A percentile compares a stretch with the other conserved stretches of the same genome.
Conservation (phyloP, 768 basidiomycete genomes). For the Trametes gibbosa region DNA sequence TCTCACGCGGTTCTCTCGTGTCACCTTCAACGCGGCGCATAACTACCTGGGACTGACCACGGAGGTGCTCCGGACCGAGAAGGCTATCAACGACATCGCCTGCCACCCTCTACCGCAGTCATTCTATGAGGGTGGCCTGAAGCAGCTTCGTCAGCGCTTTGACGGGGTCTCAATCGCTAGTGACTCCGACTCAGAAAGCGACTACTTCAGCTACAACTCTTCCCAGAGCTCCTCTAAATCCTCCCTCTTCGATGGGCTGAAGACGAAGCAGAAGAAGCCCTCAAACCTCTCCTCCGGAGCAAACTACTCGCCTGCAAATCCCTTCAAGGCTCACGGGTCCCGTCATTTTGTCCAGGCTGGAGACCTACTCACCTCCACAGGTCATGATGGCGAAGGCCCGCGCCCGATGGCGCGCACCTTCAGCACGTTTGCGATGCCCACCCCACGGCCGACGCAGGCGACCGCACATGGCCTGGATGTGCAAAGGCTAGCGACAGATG, state of each 20-base stretch:
- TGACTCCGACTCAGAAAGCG: slow-evolving; percentile 47
- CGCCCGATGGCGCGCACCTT: slow-evolving; percentile 22
- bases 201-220: slow-evolving; percentile 47
- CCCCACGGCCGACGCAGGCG: slow-evolving; percentile 17
- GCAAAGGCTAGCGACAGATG: slow-evolving; percentile 47
- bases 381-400: slow-evolving; percentile 44
- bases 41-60: slow-evolving; percentile 92
- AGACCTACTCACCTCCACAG: slow-evolving; percentile 65
- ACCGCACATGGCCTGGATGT: slow-evolving; percentile 1
- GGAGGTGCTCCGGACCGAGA: slow-evolving; percentile 94
- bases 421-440: slow-evolving; percentile 15
- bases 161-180: slow-evolving; percentile 47
- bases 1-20: slow-evolving; percentile 91
- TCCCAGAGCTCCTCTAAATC: slow-evolving; percentile 24
- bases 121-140: slow-evolving; percentile 91
- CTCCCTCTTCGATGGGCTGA: slow-evolving; percentile 17
- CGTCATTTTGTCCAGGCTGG: slow-evolving; percentile 72
- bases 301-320: slow-evolving; percentile 22
- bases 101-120: slow-evolving; percentile 89
- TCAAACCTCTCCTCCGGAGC: background rate
- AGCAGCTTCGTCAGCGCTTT: slow-evolving; percentile 88
- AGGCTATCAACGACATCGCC: slow-evolving; percentile 95
- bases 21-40: slow-evolving; percentile 97
- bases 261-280: slow-evolving; percentile 18
- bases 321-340: slow-evolving; percentile 33